These are phyloP conservation scores for Saccharomycopsis schoenii DNA, from an alignment of 805 yeast genomes.

Conservation along the genomic window DNA sequence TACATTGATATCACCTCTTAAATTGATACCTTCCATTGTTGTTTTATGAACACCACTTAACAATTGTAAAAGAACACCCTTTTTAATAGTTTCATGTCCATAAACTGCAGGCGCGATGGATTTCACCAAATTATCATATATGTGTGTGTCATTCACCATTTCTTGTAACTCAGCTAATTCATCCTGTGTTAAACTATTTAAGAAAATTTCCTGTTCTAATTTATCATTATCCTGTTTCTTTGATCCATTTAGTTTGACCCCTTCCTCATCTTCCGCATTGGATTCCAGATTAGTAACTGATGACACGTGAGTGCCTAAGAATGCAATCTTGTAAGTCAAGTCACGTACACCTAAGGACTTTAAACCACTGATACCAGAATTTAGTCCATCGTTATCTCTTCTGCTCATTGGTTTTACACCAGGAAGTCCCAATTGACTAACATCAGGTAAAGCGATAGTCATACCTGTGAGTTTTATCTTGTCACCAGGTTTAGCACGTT, in stretches of 20 bases:
- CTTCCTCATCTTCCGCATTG: conserved; percentile 21
- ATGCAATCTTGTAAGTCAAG: conserved; percentile 83
- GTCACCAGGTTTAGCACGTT: conserved; percentile 95
- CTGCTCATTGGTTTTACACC: conserved; percentile 84
- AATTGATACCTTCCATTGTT: conserved; percentile 87
- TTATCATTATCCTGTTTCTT: conserved; percentile 29
- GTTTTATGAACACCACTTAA: conserved; percentile 93
- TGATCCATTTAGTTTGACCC: conserved; percentile 5
- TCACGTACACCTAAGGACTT: conserved; percentile 90
- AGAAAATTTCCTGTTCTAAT: conserved; percentile 70
- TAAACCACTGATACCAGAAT: conserved; percentile 82
- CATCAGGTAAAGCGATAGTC: conserved; percentile 90
- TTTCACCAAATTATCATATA: conserved; percentile 73
- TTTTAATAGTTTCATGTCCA: conserved; percentile 91
- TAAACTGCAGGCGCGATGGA: conserved; percentile 94
- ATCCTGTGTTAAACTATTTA: conserved; percentile 66
- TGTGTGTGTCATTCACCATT: conserved; percentile 84
- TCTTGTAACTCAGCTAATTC: conserved; percentile 78
- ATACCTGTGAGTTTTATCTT: conserved; percentile 90
- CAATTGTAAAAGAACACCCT: conserved; percentile 80
- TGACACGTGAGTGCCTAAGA: conserved; percentile 82
- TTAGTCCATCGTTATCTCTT: conserved; percentile 51
- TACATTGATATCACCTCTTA: conserved; percentile 93
- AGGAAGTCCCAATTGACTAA: conserved; percentile 86
- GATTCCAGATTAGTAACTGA: conserved; percentile 36